Evolutionary conservation across 1,139 yeast genomes (phyloP), one percentile per base, ranked within the genome.

Genomic region (Magnusiomyces tetraspermus): DNA sequence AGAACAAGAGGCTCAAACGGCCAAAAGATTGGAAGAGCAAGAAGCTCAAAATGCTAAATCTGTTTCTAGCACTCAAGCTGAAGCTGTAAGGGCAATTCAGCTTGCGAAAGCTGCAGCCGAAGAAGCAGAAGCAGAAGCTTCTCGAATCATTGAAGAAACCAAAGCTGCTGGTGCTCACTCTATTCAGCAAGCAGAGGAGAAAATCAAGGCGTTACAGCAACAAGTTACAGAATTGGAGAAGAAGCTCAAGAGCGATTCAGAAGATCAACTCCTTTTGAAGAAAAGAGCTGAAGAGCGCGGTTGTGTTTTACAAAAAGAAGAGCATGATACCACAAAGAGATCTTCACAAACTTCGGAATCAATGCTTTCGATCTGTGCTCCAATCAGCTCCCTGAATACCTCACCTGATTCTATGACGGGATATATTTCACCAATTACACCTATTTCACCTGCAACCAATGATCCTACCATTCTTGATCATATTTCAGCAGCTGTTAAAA

Each of bases 331-430:
- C 24, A 37, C 51, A 1, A 53, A 53, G 43, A 44, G 46, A 26
- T 50, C 17, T 22, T 28, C 28, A n/a, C 37, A 33, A 15, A 33
- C 50, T 17, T 26, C 44, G 8, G 30, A 31, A 4, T 11, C 43
- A 8, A 21, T 38, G 21, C 23, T 52, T 26, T 50, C 54, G 21
- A 30, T 56, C 17, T 52, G 64, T 53, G 43, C 48, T 36, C 53
- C 54, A 19, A 23, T 54, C 19, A 38, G 48, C 5, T 37, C 51
- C 21, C 30, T 44, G 19, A 37, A 46, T 22, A 30, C 50, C 3
- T 41, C 46, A 15, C 31, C 24, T 15, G 44, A 22, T 3, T 22
- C 24, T 11, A 13, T 28, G 5, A 10, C 23, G 2, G 10, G 21
- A 23, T n/a, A 21, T 26, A 17, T 48, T 31, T 30, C 48, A 8